Evolutionary conservation across 2,329 filamentous ascomycete genomes (phyloP).

Genomic region (Onygenales sp.): DNA sequence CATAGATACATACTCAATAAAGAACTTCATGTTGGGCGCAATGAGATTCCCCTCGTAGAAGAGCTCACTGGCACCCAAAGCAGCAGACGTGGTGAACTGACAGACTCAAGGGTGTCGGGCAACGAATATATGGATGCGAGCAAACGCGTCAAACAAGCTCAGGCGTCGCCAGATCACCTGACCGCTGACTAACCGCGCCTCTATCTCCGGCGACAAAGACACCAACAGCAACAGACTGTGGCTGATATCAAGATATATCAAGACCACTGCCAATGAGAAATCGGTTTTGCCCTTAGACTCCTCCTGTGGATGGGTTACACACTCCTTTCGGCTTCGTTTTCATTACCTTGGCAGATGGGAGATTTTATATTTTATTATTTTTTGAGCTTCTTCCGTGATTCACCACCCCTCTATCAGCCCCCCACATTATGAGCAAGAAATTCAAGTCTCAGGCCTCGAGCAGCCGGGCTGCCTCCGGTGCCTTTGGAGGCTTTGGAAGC

Average conservation of each 20-base stretch:
- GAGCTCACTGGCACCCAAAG: background rate
- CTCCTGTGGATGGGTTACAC: background rate
- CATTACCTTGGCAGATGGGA: background rate
- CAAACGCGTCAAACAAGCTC: background rate
- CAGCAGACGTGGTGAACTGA: background rate
- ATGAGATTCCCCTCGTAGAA: background rate
- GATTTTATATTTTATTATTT: background rate
- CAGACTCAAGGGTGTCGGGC: background rate
- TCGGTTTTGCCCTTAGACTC: background rate
- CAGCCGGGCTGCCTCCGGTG: slow-evolving; percentile 45
- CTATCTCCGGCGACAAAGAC: background rate
- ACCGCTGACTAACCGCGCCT: background rate
- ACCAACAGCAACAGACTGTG: background rate
- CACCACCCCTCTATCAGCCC: slow-evolving; percentile 2
- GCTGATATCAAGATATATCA: background rate
- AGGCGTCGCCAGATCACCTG: slow-evolving; percentile 1
- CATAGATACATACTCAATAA: slow-evolving; percentile 52
- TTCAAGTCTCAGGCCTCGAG: slow-evolving; percentile 56
- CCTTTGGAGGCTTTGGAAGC: slow-evolving; percentile 32
- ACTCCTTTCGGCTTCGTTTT: background rate
- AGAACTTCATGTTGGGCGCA: slow-evolving; percentile 59
- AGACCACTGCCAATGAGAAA: background rate
- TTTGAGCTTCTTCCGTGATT: background rate
- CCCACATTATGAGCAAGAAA: slow-evolving; percentile 48
- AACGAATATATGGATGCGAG: too few species aligned